Base-by-base conservation (phyloP, 495 filamentous ascomycete genomes). In the Penicillium coprophilum region DNA sequence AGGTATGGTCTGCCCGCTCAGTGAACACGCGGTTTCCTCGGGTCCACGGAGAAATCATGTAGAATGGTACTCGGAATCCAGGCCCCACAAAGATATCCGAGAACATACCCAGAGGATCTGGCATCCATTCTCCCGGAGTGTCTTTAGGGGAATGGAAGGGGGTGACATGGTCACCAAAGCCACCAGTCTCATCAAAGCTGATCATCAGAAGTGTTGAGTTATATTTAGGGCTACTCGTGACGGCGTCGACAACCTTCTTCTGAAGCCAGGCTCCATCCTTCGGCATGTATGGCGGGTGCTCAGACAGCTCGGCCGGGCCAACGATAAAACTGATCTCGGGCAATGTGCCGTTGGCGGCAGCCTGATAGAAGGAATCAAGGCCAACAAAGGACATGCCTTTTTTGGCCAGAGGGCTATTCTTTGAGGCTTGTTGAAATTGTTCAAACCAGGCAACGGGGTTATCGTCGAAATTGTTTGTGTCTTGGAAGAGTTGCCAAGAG, bases 221-320 rank as follows among this genome's bases (percentile, higher is more conserved):
- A 55, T 82, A 84, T 46, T 72, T 73, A n/a, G 76, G 73, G 34
- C 78, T 78, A 43, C 62, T 72, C 41, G 68, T 74, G 11, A 83
- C 79, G 7, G 79, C 76, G 55, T 81, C 70, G 15, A 81, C 75
- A 10, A 84, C 67, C 58, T 81, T 61, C 68, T 82, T 76, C 55
- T 82, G 80, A 3, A 84, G 67, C 80, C 80, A 82, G n/a, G 68
- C 80, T 32, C 81, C 81, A 55, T 82, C 81, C 51, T 75, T 79
- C 4, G 80, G 80, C 55, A 69, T 64, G 59, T 80, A 81, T 0
- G 77, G 76, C 9, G 81, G 79, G 56, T 84, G 81, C 61, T 82
- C 80, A 0, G 76, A 79, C 24, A 82, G 64, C 55, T 82, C 74
- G 1, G 72, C 57, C 1, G 80, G 80, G 6, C 78, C 81, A 48